Evolutionary conservation across 768 basidiomycete genomes (phyloP).

Genomic region (Suillus variegatus): DNA sequence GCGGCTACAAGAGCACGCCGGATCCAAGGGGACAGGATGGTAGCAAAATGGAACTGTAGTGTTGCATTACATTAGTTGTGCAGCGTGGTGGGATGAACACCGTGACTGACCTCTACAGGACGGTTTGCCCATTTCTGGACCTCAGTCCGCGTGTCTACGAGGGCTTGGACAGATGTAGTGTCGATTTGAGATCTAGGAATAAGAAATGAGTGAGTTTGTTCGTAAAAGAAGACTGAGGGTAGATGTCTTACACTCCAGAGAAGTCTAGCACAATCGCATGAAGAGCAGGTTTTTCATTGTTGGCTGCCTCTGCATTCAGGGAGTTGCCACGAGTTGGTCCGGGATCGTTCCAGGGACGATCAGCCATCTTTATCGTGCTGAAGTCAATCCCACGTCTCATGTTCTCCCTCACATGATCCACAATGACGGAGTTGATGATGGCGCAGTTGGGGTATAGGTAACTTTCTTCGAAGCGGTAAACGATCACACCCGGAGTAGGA

Average conservation of each 20-base stretch:
- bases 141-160: slow-evolving; percentile 85
- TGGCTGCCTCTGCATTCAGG: slow-evolving; percentile 46
- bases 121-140: slow-evolving; percentile 87
- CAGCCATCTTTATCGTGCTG: slow-evolving; percentile 54
- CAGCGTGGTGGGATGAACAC: background rate
- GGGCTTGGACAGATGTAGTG: slow-evolving; percentile 86
- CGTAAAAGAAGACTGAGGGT: background rate
- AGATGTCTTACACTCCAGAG: slow-evolving; percentile 63
- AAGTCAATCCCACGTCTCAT: slow-evolving; percentile 79
- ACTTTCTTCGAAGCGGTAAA: slow-evolving; percentile 92
- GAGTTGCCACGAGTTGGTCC: slow-evolving; percentile 58
- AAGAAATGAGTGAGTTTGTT: background rate
- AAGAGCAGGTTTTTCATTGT: slow-evolving; percentile 64
- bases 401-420: slow-evolving; percentile 77
- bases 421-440: slow-evolving; percentile 66
- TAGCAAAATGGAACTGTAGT: slow-evolving; percentile 88
- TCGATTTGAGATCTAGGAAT: slow-evolving; percentile 76
- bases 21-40: slow-evolving; percentile 92
- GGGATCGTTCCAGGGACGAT: slow-evolving; percentile 95
- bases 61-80: slow-evolving; percentile 4
- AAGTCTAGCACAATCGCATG: slow-evolving; percentile 93
- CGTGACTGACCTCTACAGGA: slow-evolving; percentile 60
- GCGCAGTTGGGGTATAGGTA: slow-evolving; percentile 84
- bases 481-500: slow-evolving; percentile 82
- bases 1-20: slow-evolving; percentile 86